A percentile compares a stretch with the other conserved stretches of the same genome.
These are phyloP conservation scores for Cladosporium austrohemisphaericum DNA, from an alignment of 2,329 filamentous ascomycete species.

Conservation along the genomic window DNA sequence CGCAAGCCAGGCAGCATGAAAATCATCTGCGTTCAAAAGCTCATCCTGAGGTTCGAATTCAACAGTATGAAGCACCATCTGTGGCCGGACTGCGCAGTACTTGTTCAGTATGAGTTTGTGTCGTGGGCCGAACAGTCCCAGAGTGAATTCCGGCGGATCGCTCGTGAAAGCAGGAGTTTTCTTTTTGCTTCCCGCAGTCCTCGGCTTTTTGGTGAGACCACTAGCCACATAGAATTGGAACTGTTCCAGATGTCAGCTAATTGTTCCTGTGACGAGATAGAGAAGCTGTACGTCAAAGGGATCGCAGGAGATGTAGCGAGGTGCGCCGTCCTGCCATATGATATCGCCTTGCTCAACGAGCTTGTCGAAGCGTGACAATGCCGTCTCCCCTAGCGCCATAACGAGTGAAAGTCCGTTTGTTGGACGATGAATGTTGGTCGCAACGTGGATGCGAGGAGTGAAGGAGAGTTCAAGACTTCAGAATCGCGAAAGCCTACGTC, in stretches of 20 bases:
- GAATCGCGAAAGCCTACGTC: not conserved
- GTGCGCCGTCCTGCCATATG: not conserved
- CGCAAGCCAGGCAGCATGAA: conserved; percentile 37
- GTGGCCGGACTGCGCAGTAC: conserved; percentile 35
- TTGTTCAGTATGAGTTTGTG: conserved; percentile 38
- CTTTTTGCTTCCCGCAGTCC: conserved; percentile 1
- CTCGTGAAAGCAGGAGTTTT: conserved; percentile 18
- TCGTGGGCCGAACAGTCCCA: conserved; percentile 26
- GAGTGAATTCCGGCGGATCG: conserved; percentile 26
- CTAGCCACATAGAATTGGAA: conserved; percentile 19
- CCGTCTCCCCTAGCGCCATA: not conserved
- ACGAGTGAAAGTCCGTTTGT: not conserved
- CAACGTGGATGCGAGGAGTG: not conserved
- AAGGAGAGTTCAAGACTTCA: too few relatives aligned
- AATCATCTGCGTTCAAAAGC: conserved; percentile 36
- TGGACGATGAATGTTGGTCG: not conserved
- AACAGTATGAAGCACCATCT: conserved; percentile 39
- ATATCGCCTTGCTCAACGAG: conserved; percentile 11
- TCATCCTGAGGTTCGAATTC: conserved; percentile 38
- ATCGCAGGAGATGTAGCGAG: not conserved
- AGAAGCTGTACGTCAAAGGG: conserved; percentile 1
- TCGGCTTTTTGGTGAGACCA: conserved; percentile 13
- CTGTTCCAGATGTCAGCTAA: not conserved
- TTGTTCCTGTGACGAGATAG: not conserved
- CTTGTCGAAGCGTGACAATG: conserved; percentile 2